Evolutionary conservation across 1,284 basidiomycete genomes (phyloP).

Genomic region (Mycena citricolor): DNA sequence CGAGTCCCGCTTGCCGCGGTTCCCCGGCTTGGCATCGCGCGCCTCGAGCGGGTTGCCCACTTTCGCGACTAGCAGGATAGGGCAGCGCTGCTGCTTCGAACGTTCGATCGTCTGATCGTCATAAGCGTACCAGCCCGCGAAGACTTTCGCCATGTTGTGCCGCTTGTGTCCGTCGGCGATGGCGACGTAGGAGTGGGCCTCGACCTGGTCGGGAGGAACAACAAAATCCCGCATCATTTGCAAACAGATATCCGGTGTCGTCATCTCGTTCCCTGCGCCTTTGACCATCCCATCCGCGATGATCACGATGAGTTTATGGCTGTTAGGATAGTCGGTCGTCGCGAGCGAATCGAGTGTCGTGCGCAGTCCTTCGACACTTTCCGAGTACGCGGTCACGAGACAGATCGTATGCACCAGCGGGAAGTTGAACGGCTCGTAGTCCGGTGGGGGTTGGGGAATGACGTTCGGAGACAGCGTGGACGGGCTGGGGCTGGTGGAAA

Average conservation of each 20-base stretch:
- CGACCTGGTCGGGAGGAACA: conserved; percentile 82
- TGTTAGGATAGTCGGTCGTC: conserved; percentile 98
- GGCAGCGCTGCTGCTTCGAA: conserved; percentile 95
- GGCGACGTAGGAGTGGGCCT: conserved; percentile 95
- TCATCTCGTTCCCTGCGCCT: conserved; percentile 84
- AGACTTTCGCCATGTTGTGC: conserved; percentile 99
- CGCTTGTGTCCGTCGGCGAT: conserved; percentile 99
- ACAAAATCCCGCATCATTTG: conserved; percentile 98
- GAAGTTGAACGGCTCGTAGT: conserved; percentile 96
- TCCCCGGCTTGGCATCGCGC: conserved; percentile 91
- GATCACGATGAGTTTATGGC: conserved; percentile 93
- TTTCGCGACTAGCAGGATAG: conserved; percentile 94
- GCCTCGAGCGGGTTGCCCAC: conserved; percentile 89
- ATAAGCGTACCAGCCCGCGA: conserved; percentile 96
- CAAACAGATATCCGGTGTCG: conserved; percentile 93
- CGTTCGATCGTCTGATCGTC: conserved; percentile 90
- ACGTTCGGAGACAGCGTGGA: conserved; percentile 92
- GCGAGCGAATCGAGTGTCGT: conserved; percentile 97
- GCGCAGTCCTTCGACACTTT: conserved; percentile 93
- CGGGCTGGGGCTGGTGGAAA: conserved; percentile 75
- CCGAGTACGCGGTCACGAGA: conserved; percentile 98
- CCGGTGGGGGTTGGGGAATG: conserved; percentile 88
- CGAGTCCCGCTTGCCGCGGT: conserved; percentile 97
- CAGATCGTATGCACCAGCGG: conserved; percentile 93
- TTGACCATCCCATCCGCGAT: conserved; percentile 99